Evolutionary conservation across 1,139 yeast genomes (phyloP).

Genomic region (Trichomonascaceae sp.): DNA sequence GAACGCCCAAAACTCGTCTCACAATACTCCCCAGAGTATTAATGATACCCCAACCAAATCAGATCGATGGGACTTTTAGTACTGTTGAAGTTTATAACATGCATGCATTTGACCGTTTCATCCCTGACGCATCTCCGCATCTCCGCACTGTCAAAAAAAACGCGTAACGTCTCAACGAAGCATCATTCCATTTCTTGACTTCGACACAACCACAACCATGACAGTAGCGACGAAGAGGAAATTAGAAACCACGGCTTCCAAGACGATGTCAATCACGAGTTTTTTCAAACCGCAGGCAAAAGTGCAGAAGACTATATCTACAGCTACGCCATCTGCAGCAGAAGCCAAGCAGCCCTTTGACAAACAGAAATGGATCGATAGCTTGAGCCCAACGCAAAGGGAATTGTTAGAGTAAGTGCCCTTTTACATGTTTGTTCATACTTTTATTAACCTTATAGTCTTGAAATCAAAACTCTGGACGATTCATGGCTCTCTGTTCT

Average conservation of each 20-base stretch:
- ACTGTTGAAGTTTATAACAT: neutral
- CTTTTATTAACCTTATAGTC: slow-evolving; percentile 20
- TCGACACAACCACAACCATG: neutral
- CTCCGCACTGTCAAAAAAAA: neutral
- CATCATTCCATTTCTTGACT: neutral
- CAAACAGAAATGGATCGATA: slow-evolving; percentile 48
- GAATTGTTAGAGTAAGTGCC: slow-evolving; percentile 41
- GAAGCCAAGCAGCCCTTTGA: slow-evolving; percentile 33
- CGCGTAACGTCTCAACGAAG: neutral
- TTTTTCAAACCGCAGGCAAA: slow-evolving; percentile 21
- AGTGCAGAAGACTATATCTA: slow-evolving; percentile 10
- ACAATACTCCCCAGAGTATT: neutral
- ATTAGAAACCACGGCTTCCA: slow-evolving; percentile 13
- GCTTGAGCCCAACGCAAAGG: slow-evolving; percentile 48
- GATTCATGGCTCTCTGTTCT: slow-evolving; percentile 71
- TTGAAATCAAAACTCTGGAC: slow-evolving; percentile 68
- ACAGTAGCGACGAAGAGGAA: slow-evolving; percentile 13
- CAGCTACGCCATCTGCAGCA: slow-evolving; percentile 1
- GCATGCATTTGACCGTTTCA: neutral
- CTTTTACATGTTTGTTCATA: neutral
- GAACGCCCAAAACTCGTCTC: neutral
- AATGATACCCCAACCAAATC: neutral
- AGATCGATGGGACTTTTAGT: slow-evolving; percentile 5
- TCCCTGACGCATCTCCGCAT: neutral
- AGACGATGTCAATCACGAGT: slow-evolving; percentile 15